Percentiles rank a stretch among this genome's conserved stretches.
Evolutionary conservation across 2,329 filamentous ascomycete genomes (phyloP).

Genomic region (Mycocentrospora acerina): DNA sequence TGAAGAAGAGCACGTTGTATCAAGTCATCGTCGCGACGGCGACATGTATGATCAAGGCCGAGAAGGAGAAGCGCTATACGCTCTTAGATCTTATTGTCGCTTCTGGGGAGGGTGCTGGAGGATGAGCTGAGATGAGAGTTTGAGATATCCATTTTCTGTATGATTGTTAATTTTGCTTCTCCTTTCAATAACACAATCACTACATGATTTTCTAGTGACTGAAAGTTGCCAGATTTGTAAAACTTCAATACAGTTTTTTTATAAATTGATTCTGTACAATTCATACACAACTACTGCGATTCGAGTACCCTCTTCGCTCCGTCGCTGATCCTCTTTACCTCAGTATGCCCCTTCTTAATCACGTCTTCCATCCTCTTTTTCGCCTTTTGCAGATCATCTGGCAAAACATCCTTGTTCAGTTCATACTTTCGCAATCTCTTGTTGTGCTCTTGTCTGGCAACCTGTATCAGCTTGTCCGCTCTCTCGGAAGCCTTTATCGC

Average conservation of each 20-base stretch:
- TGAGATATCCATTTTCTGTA: too few species aligned
- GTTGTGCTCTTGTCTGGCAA: conserved; percentile 50
- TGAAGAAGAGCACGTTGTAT: conserved; percentile 29
- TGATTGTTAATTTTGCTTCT: too few species aligned
- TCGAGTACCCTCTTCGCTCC: conserved; percentile 51
- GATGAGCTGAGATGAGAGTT: conserved; percentile 2
- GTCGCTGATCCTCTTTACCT: conserved; percentile 53
- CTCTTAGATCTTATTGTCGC: conserved; percentile 12
- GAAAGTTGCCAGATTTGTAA: too few species aligned
- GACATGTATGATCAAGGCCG: conserved; percentile 35
- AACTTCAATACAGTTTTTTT: too few species aligned
- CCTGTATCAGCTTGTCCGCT: conserved; percentile 45
- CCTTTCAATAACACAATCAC: too few species aligned
- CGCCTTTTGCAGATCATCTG: conserved; percentile 54
- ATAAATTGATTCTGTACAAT: too few species aligned
- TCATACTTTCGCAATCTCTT: conserved; percentile 51
- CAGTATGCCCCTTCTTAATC: conserved; percentile 49
- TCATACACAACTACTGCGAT: conserved; percentile 30
- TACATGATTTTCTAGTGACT: too few species aligned
- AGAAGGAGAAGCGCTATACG: conserved; percentile 37
- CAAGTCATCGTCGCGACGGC: conserved; percentile 35
- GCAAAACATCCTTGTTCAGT: conserved; percentile 45
- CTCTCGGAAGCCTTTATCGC: conserved; percentile 47
- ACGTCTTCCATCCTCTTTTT: conserved; percentile 53
- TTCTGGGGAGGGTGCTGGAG: conserved; percentile 12